Percentiles rank a stretch among this genome's conserved stretches.
These are phyloP conservation scores for Diaporthe vaccinii DNA, from an alignment of 2,329 filamentous ascomycete species.

Conservation along the genomic window DNA sequence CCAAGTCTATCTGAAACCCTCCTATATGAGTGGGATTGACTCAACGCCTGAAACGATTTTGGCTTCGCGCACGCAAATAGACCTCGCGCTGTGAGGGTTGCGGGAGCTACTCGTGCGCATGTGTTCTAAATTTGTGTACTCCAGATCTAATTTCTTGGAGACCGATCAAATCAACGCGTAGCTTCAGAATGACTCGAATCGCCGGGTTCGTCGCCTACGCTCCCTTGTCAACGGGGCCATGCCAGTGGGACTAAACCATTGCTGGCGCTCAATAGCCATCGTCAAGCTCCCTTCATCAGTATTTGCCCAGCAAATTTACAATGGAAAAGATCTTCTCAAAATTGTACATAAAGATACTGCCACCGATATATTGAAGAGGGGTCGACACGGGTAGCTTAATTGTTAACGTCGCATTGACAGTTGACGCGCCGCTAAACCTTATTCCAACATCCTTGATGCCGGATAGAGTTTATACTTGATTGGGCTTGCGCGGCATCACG, in stretches of 20 bases:
- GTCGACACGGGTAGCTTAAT: neutral
- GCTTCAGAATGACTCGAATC: neutral
- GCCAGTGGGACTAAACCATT: too few species aligned
- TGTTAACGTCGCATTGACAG: constrained; percentile 15
- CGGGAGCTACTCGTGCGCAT: constrained; percentile 4
- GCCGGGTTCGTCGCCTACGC: too few species aligned
- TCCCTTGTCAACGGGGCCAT: neutral
- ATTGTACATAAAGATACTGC: neutral
- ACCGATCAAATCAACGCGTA: neutral
- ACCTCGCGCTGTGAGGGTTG: neutral
- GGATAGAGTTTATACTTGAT: constrained; percentile 20
- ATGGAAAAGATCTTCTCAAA: neutral
- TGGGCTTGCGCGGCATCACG: constrained; percentile 14
- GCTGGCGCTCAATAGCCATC: neutral
- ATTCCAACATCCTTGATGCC: constrained; percentile 3
- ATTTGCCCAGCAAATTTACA: neutral
- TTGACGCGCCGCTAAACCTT: constrained; percentile 24
- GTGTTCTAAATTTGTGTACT: constrained; percentile 11
- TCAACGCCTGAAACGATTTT: constrained; percentile 24
- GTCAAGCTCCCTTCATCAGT: too few species aligned
- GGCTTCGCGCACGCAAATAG: constrained; percentile 4
- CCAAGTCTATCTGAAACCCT: constrained; percentile 18
- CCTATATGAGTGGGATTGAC: neutral
- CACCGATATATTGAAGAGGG: neutral
- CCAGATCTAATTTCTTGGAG: neutral